phyloP scores from a whole-genome alignment of 331 rosid species.

The Saraca asoca region DNA sequence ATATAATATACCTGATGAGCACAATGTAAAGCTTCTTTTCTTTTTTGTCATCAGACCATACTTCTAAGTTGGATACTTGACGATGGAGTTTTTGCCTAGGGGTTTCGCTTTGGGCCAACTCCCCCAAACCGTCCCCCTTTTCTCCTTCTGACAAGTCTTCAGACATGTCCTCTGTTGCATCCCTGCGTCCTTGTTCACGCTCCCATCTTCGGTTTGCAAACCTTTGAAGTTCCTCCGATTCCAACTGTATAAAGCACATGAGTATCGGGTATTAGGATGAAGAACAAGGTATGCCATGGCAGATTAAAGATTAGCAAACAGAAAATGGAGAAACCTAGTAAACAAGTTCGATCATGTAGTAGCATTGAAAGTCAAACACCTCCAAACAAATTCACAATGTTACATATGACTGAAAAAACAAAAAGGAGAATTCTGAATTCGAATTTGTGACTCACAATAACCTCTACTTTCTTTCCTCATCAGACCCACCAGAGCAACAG shows the following conservation, averaged over 20 bases:
- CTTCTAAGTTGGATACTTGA: constrained; percentile 64
- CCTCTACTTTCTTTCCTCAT: too few relatives aligned
- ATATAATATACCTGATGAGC: constrained; percentile 60
- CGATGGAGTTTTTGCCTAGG: constrained; percentile 53
- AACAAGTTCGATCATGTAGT: too few relatives aligned
- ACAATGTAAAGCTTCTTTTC: constrained; percentile 79
- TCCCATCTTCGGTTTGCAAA: constrained; percentile 64
- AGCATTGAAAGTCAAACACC: too few relatives aligned
- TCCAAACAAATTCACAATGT: too few relatives aligned
- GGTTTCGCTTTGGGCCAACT: constrained; percentile 51
- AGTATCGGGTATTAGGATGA: constrained; percentile 14
- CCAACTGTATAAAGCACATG: constrained; percentile 57
- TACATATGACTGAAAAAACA: too few relatives aligned
- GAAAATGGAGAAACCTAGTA: too few relatives aligned
- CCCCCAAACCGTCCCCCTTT: constrained; percentile 65
- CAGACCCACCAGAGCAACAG: too few relatives aligned
- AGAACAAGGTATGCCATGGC: not conserved
- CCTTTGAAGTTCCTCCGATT: constrained; percentile 75
- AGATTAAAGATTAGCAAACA: too few relatives aligned
- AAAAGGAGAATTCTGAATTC: too few relatives aligned
- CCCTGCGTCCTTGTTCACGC: constrained; percentile 80
- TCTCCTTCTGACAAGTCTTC: constrained; percentile 94
- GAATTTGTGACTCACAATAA: too few relatives aligned
- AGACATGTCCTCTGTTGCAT: constrained; percentile 81
- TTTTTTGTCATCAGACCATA: constrained; percentile 85